Base-by-base conservation (phyloP, 192 early-diverging fungal species). In the Backusella australiensis region DNA sequence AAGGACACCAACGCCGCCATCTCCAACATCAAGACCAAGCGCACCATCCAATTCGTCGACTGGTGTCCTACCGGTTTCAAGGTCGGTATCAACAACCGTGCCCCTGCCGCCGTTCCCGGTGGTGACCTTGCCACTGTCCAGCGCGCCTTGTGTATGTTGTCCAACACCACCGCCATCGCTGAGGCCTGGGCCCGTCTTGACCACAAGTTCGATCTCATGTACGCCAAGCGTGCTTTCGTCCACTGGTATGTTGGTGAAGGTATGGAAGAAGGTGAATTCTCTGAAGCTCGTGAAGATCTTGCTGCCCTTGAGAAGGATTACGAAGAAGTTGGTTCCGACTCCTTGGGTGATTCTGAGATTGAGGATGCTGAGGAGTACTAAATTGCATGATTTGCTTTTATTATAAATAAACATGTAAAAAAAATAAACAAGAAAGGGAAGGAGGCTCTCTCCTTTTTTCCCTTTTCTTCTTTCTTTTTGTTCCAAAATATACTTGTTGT, bases 201-300 rank as follows among this genome's bases (percentile, higher is more conserved):
- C 86, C 96, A 97, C 91, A 99, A 99, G 93, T 99, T 98, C 80
- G 98, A 99, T 85, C 92, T 98, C 74, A 98, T 98, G 97, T 99
- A 97, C 87, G 96, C 98, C 86, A 99, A 98, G 93, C 97, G 98
- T 87, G 97, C 98, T 77, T 99, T 99, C 82, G 98, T 99, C 67
- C 98, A 99, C 90, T 98, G 97, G 98, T 99, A 98, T 84, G 98
- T 99, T 74, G 98, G 97, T 85, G 98, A 98, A 88, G 96, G 98
- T 89, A 99, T 99, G 98, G 98, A 99, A 89, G 98, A 99, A 88
- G 97, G 98, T 84, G 98, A 99, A 88, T 99, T 99, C 94, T 97
- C 96, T 74, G 98, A 99, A 90, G 98, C 97, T 72, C 97, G 97
- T 89, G 98, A 98, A 87, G 97, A 99, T 86, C 92, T 98, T 86